phyloP scores from a whole-genome alignment of 2,329 filamentous ascomycete genomes.

The Fusarium nelsonii region DNA sequence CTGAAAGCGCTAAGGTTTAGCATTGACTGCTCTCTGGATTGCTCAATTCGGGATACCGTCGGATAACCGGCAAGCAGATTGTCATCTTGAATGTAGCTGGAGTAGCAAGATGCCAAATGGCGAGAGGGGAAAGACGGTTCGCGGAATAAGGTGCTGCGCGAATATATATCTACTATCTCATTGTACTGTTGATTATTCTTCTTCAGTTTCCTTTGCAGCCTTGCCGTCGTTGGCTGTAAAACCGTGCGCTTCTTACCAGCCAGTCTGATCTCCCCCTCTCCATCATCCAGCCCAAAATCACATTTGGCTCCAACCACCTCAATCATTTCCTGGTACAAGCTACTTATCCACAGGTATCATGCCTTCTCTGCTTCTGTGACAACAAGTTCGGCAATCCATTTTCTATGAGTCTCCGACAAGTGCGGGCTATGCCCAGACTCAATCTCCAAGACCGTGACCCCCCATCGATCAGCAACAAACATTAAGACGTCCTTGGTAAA shows the following conservation, averaged over 20 bases:
- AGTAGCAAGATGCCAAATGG: not conserved
- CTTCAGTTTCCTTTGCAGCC: no score
- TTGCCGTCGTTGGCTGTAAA: no score
- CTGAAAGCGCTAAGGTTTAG: no score
- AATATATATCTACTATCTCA: not conserved
- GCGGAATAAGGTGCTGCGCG: no score
- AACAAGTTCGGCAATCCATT: constrained; percentile 21
- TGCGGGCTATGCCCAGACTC: constrained; percentile 40
- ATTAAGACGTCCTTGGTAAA: constrained; percentile 10
- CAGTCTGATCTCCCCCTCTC: no score
- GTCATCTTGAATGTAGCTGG: not conserved
- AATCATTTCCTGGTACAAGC: no score
- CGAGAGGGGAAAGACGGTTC: not conserved
- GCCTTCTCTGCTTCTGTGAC: not conserved
- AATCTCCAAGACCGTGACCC: constrained; percentile 15
- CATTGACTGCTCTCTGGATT: no score
- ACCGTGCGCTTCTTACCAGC: no score
- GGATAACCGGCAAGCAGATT: not conserved
- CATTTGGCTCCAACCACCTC: no score
- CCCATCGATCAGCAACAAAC: constrained; percentile 20
- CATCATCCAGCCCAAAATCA: no score
- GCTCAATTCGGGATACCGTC: not conserved
- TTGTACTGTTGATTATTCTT: no score
- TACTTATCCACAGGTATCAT: not conserved
- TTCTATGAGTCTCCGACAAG: constrained; percentile 12